A percentile compares a stretch with the other conserved stretches of the same genome.
These are phyloP conservation scores for Gaultheria prostrata DNA, from an alignment of 148 eudicot species.

Conservation along the genomic window DNA sequence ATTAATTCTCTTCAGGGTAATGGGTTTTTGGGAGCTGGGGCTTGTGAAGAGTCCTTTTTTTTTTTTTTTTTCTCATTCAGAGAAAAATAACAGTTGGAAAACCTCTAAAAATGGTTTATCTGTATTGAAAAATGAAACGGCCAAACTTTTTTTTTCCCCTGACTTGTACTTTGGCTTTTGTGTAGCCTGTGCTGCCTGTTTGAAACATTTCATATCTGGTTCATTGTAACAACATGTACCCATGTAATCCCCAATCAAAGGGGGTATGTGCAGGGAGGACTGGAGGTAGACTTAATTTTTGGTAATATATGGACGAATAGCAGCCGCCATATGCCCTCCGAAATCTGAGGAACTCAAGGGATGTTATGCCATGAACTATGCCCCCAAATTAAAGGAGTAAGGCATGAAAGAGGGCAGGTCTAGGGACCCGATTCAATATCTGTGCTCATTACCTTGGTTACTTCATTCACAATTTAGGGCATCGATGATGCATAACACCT, in stretches of 20 bases:
- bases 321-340: not conserved
- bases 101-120: too few relatives aligned
- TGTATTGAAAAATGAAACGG: not conserved
- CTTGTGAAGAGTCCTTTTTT: not conserved
- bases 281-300: not conserved
- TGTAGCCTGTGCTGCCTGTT: not conserved
- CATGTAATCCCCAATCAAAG: not conserved
- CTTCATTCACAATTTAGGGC: not conserved
- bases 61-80: not conserved
- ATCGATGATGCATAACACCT: not conserved
- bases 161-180: not conserved
- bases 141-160: not conserved
- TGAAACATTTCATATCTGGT: not conserved
- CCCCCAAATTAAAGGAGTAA: not conserved
- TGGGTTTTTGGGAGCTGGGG: not conserved
- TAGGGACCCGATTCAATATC: not conserved
- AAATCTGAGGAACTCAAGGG: not conserved
- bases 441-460: not conserved
- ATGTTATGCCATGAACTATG: not conserved
- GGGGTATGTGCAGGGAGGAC: not conserved
- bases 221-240: not conserved
- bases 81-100: not conserved
- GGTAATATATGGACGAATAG: not conserved
- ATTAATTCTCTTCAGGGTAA: not conserved
- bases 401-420: not conserved